Evolutionary conservation across 2,329 filamentous ascomycete genomes (phyloP).

Genomic region (Aspergillus glaucus): DNA sequence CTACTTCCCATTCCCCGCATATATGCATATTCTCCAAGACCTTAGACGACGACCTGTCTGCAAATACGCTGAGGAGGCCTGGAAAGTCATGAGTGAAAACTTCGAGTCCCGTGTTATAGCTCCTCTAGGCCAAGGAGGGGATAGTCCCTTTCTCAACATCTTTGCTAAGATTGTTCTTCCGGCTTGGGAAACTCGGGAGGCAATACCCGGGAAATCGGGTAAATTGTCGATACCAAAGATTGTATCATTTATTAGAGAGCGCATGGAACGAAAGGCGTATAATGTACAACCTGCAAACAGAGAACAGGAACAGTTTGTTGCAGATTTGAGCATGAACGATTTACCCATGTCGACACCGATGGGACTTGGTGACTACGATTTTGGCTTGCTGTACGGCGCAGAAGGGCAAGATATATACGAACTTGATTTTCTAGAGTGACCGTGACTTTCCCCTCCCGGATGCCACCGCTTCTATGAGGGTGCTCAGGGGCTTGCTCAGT

Average conservation of each 20-base stretch:
- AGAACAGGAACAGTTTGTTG: background rate
- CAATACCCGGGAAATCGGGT: conserved; percentile 6
- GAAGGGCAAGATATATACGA: background rate
- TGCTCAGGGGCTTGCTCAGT: no score
- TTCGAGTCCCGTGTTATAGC: conserved; percentile 29
- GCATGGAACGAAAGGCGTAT: conserved; percentile 8
- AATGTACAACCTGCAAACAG: background rate
- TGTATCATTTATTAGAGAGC: conserved; percentile 22
- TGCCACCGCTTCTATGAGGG: no score
- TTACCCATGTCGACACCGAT: conserved; percentile 1
- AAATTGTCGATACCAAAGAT: conserved; percentile 21
- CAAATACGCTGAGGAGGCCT: conserved; percentile 30
- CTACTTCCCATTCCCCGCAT: conserved; percentile 47
- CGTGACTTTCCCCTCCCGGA: no score
- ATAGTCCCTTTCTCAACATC: conserved; percentile 19
- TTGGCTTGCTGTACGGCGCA: background rate
- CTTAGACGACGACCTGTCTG: conserved; percentile 32
- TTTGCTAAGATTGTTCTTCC: conserved; percentile 36
- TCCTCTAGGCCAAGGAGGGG: conserved; percentile 3
- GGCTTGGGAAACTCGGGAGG: conserved; percentile 34
- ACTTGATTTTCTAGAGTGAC: no score
- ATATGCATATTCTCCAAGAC: conserved; percentile 42
- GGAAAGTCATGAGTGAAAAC: conserved; percentile 44
- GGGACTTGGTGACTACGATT: background rate
- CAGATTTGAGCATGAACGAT: background rate